These are phyloP conservation scores for Pseudocercospora macadamiae DNA, from an alignment of 2,329 filamentous ascomycete genomes.

Conservation along the genomic window DNA sequence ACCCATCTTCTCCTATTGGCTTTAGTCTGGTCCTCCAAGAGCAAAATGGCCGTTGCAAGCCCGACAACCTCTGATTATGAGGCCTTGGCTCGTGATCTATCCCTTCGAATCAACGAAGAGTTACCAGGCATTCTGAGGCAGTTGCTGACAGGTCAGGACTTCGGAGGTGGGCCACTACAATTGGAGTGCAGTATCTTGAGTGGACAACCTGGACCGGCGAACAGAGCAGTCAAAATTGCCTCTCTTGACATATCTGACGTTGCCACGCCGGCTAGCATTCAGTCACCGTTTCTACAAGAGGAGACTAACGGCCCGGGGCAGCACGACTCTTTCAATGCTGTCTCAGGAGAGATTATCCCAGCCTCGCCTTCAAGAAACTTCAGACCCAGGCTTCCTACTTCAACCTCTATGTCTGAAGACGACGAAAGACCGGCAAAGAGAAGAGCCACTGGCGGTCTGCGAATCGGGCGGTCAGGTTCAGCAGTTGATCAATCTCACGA, in stretches of 20 bases:
- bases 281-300: constrained; percentile 22
- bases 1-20: neutral
- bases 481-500: neutral
- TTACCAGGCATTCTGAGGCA: constrained; percentile 22
- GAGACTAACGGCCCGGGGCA: neutral
- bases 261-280: constrained; percentile 7
- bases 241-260: constrained; percentile 24
- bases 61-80: constrained; percentile 19
- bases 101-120: constrained; percentile 23
- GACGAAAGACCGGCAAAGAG: constrained; percentile 46
- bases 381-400: constrained; percentile 8
- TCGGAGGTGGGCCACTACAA: constrained; percentile 21
- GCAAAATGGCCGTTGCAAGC: constrained; percentile 4
- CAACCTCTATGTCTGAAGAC: constrained; percentile 11
- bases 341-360: neutral
- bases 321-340: neutral
- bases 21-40: neutral
- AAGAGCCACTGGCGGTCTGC: constrained; percentile 39
- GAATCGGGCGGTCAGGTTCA: constrained; percentile 27
- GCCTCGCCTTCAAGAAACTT: constrained; percentile 12
- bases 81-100: constrained; percentile 23
- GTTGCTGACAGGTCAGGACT: constrained; percentile 18
- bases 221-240: constrained; percentile 19
- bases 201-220: constrained; percentile 9
- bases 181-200: constrained; percentile 26